A percentile compares a stretch with the other conserved stretches of the same genome.
Evolutionary conservation across 208 protist species (phyloP).

Genomic region (Leishmania martiniquensis): DNA sequence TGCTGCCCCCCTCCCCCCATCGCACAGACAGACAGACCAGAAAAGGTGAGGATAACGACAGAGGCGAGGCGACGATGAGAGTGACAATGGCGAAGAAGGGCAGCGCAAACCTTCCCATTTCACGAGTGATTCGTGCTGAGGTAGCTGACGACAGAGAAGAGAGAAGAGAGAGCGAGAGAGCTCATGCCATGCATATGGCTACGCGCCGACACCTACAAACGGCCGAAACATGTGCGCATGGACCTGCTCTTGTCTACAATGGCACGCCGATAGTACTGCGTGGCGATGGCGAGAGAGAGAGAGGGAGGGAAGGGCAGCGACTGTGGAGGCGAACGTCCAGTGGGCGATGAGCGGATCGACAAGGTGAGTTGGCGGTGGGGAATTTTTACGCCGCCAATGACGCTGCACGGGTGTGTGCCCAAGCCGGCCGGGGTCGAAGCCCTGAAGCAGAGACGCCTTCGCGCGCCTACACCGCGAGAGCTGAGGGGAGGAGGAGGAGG

Average conservation of each 20-base stretch:
- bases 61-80: background rate
- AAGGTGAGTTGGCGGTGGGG: background rate
- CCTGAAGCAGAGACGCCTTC: no score
- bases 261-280: background rate
- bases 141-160: background rate
- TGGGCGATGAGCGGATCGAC: no score
- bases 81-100: no score
- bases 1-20: no score
- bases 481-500: no score
- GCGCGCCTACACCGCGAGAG: no score
- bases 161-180: background rate
- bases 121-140: background rate
- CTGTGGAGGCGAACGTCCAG: background rate
- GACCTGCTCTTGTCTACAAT: background rate
- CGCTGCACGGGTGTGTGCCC: no score
- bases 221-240: background rate
- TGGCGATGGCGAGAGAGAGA: background rate
- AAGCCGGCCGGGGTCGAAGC: no score
- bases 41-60: background rate
- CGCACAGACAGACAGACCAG: background rate
- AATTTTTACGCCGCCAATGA: no score
- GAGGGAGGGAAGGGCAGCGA: background rate
- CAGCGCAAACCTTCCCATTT: background rate
- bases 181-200: background rate
- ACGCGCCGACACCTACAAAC: background rate